A percentile compares a stretch with the other conserved stretches of the same genome.
Evolutionary conservation across 2,329 filamentous ascomycete species (phyloP).

Genomic region (Tolypocladium sp.): DNA sequence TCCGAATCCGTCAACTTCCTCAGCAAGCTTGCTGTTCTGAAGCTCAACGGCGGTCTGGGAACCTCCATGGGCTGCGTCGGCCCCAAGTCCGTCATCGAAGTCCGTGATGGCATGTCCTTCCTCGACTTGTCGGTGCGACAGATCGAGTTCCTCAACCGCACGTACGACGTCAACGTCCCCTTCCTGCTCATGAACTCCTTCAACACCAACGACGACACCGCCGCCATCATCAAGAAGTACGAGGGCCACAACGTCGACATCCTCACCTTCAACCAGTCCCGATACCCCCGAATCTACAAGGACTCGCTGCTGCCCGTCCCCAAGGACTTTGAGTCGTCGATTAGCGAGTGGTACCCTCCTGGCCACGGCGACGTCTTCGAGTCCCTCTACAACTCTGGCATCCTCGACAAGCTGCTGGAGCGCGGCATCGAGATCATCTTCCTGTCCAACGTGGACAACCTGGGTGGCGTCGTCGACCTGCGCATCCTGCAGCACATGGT

Average conservation of each 20-base stretch:
- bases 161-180: conserved; percentile 92
- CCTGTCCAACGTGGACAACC: conserved; percentile 97
- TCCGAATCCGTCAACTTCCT: conserved; percentile 88
- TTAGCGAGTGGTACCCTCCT: conserved; percentile 97
- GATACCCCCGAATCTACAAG: conserved; percentile 96
- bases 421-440: conserved; percentile 97
- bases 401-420: conserved; percentile 90
- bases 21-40: conserved; percentile 94
- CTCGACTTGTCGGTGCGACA: conserved; percentile 96
- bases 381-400: conserved; percentile 98
- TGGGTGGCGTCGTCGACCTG: conserved; percentile 94
- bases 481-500: conserved; percentile 99
- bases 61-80: conserved; percentile 99
- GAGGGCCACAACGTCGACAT: conserved; percentile 99
- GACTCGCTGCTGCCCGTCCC: conserved; percentile 94
- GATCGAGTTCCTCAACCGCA: conserved; percentile 98
- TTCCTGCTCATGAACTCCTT: conserved; percentile 99
- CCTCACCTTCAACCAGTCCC: conserved; percentile 98
- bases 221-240: conserved; percentile 99
- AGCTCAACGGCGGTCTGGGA: conserved; percentile 98
- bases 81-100: conserved; percentile 98
- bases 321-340: conserved; percentile 77
- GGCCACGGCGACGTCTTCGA: conserved; percentile 99
- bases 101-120: conserved; percentile 99
- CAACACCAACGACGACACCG: conserved; percentile 98